Percentiles rank a stretch among this genome's conserved stretches.
phyloP scores from a whole-genome alignment of 202 grass and related monocot species.

The Musa balbisiana region DNA sequence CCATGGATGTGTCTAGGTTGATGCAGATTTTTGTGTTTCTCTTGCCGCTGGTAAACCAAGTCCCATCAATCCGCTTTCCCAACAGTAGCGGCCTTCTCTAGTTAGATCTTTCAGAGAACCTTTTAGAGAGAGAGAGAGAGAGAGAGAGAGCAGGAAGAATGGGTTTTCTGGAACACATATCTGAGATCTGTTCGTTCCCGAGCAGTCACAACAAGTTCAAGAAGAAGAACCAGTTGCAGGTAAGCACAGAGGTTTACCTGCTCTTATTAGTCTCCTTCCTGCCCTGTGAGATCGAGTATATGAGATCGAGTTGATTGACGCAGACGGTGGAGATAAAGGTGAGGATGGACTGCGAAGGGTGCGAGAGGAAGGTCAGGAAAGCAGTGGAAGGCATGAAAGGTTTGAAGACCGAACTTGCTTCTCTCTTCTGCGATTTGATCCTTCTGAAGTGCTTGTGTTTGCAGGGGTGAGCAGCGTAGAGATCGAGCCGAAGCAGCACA shows the following conservation, averaged over 20 bases:
- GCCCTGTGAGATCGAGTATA: background rate
- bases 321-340: constrained; percentile 49
- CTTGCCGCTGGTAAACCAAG: too few relatives aligned
- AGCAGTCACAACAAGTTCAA: background rate
- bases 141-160: background rate
- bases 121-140: background rate
- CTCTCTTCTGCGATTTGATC: background rate
- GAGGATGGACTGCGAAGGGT: constrained; percentile 46
- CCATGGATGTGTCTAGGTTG: too few relatives aligned
- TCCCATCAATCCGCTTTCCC: too few relatives aligned
- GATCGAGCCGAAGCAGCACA: constrained; percentile 31
- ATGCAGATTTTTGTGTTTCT: too few relatives aligned
- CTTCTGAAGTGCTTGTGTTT: background rate
- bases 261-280: background rate
- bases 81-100: too few relatives aligned
- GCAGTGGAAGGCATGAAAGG: constrained; percentile 36
- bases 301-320: background rate
- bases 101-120: background rate
- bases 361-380: constrained; percentile 34
- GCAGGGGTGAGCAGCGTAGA: constrained; percentile 24
- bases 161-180: background rate
- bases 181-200: background rate
- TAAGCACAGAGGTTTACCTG: background rate
- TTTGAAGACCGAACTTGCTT: background rate
- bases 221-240: constrained; percentile 6